Evolutionary conservation across 2,329 filamentous ascomycete genomes (phyloP).

Genomic region (Whalleya microplaca): DNA sequence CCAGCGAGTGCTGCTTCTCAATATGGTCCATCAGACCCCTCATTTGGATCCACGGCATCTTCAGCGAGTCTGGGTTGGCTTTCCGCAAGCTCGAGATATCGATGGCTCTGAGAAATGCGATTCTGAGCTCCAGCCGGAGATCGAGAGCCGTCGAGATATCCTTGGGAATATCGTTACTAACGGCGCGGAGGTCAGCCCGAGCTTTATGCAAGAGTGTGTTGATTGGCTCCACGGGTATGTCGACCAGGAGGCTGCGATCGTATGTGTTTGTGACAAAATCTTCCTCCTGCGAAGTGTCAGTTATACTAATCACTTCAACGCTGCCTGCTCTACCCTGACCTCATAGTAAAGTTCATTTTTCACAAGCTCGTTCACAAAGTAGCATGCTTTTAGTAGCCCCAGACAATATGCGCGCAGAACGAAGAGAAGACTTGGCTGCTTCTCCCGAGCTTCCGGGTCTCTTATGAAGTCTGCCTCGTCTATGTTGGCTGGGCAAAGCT

Average conservation of each 20-base stretch:
- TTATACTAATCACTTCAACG: background rate
- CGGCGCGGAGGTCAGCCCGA: conserved; percentile 41
- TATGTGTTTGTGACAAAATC: conserved; percentile 95
- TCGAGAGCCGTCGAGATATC: conserved; percentile 60
- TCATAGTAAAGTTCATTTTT: conserved; percentile 89
- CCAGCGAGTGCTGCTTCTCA: conserved; percentile 63
- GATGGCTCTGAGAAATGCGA: conserved; percentile 61
- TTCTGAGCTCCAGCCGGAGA: conserved; percentile 68
- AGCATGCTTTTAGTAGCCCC: conserved; percentile 80
- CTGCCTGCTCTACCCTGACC: conserved; percentile 50
- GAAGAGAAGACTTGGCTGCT: conserved; percentile 54
- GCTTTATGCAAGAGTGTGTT: conserved; percentile 52
- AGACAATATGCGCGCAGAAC: conserved; percentile 86
- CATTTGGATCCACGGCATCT: conserved; percentile 56
- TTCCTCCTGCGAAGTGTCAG: conserved; percentile 68
- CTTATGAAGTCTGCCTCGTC: conserved; percentile 67
- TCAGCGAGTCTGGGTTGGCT: conserved; percentile 49
- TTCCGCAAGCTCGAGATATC: conserved; percentile 51
- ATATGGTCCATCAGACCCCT: conserved; percentile 57
- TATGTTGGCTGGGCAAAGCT: conserved; percentile 66
- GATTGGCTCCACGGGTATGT: conserved; percentile 62
- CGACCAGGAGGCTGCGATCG: conserved; percentile 73
- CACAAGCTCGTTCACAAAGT: conserved; percentile 76
- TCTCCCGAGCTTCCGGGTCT: conserved; percentile 34
- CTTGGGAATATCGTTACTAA: conserved; percentile 29